phyloP scores from a whole-genome alignment of 2,329 filamentous ascomycete species.

The Aureobasidium melanogenum region DNA sequence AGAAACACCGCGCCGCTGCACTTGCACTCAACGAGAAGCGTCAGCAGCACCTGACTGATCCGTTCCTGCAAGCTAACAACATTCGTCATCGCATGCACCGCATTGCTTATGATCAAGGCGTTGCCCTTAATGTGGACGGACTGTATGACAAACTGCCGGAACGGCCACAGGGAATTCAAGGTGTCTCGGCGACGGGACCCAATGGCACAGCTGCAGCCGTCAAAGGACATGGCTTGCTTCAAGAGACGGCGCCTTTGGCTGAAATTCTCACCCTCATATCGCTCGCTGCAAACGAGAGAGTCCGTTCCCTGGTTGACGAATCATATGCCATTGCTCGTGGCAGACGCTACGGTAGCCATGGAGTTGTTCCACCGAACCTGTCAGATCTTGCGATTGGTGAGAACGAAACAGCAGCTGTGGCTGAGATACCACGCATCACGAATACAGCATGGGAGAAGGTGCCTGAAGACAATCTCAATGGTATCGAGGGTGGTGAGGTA shows the following conservation, averaged over 20 bases:
- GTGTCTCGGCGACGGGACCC: slow-evolving; percentile 20
- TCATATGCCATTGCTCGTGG: slow-evolving; percentile 60
- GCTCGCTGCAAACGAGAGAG: slow-evolving; percentile 69
- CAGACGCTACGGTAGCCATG: slow-evolving; percentile 63
- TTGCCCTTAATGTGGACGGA: slow-evolving; percentile 51
- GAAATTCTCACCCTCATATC: slow-evolving; percentile 79
- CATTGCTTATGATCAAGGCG: slow-evolving; percentile 49
- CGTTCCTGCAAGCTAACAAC: slow-evolving; percentile 59
- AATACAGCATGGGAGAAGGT: slow-evolving; percentile 35
- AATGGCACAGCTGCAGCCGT: slow-evolving; percentile 22
- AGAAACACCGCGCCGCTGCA: slow-evolving; percentile 58
- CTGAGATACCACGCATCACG: slow-evolving; percentile 28
- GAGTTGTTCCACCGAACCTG: slow-evolving; percentile 69
- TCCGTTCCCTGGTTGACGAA: slow-evolving; percentile 70
- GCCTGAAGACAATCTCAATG: background rate
- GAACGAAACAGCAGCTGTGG: slow-evolving; percentile 28
- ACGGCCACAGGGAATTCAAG: slow-evolving; percentile 9
- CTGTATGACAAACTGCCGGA: slow-evolving; percentile 33
- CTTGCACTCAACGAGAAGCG: slow-evolving; percentile 50
- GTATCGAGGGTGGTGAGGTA: background rate
- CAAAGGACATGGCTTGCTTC: slow-evolving; percentile 55
- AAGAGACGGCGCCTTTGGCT: slow-evolving; percentile 60
- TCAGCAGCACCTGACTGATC: slow-evolving; percentile 62
- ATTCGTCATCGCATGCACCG: slow-evolving; percentile 48
- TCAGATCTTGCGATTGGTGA: slow-evolving; percentile 55